Conservation (phyloP, 1,284 basidiomycete species). For the Austroboletus novae-zelandiae region DNA sequence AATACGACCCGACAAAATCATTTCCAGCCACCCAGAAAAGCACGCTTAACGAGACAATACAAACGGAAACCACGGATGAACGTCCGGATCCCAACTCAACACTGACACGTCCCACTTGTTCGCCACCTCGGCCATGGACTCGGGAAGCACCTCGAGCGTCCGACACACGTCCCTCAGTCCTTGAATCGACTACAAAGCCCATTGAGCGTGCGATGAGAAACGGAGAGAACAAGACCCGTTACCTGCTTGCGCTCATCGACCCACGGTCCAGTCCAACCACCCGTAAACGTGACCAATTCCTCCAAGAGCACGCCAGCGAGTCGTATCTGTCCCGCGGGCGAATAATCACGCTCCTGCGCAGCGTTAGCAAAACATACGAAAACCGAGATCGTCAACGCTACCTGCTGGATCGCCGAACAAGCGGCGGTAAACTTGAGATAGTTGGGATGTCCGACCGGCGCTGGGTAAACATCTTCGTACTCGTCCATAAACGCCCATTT, state of each 20-base stretch:
- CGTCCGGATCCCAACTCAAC: constrained; percentile 41
- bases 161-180: constrained; percentile 27
- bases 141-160: constrained; percentile 32
- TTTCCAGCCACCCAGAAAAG: no score
- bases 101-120: constrained; percentile 29
- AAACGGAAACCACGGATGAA: constrained; percentile 46
- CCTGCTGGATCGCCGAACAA: constrained; percentile 37
- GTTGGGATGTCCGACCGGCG: constrained; percentile 43
- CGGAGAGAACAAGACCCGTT: neutral
- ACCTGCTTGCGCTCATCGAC: constrained; percentile 36
- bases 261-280: constrained; percentile 39
- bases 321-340: constrained; percentile 38
- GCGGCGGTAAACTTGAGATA: constrained; percentile 42
- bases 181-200: constrained; percentile 26
- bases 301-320: constrained; percentile 41
- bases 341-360: constrained; percentile 33
- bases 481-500: constrained; percentile 70
- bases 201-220: neutral
- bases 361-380: neutral
- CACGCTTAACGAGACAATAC: neutral
- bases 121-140: constrained; percentile 23
- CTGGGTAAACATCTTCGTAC: constrained; percentile 44
- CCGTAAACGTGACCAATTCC: constrained; percentile 27
- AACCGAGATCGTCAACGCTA: constrained; percentile 10
- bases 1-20: no score